Evolutionary conservation across 1,139 yeast species (phyloP), one percentile per base, ranked within the genome.

Genomic region (Suhomyces anneliseae): DNA sequence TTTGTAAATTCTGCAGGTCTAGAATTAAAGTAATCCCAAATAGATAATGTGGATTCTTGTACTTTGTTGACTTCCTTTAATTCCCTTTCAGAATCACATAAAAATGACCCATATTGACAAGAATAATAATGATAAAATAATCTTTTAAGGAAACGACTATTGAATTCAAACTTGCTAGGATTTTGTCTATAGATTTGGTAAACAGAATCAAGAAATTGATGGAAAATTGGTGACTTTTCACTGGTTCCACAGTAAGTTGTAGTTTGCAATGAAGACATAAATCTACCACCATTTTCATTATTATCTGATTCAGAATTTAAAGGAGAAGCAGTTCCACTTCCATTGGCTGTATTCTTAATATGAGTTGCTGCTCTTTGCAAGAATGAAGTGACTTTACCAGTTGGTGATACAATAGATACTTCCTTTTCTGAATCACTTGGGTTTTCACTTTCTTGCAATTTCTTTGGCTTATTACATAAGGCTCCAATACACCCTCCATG

Each of bases 21-120:
- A 2, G 96, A 87, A 48, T 82, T 73, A 69, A 93, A 93, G 61
- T 93, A 90, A 65, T 90, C 96, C 99, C 99, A 93, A 1, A 87
- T 96, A 10, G 95, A 84, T 19, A 88, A 74, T 0, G 97, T 88
- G 12, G 74, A 69, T 2, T 69, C 61, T 8, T 59, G 63, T 0
- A 80, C 68, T 11, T 72, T 62, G 27, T 73, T 66, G 0, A 59
- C 53, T 29, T 59, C 56, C 29, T 66, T 67, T 8, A 69, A 59
- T 52, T 90, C 96, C 42, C 71, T 65, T 60, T 93, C 97, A 36
- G 79, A 78, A 60, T 93, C 87, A 57, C 81, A 83, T 43, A 95
- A 65, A 59, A 93, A 93, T 1, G 96, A 83, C 3, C 99, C 99
- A 64, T 90, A 93, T 63, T 93, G 99, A 61, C 98, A 90, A 1